phyloP scores from a whole-genome alignment of 129 eudicot genomes.

The Chrysanthemum lavandulifolium region DNA sequence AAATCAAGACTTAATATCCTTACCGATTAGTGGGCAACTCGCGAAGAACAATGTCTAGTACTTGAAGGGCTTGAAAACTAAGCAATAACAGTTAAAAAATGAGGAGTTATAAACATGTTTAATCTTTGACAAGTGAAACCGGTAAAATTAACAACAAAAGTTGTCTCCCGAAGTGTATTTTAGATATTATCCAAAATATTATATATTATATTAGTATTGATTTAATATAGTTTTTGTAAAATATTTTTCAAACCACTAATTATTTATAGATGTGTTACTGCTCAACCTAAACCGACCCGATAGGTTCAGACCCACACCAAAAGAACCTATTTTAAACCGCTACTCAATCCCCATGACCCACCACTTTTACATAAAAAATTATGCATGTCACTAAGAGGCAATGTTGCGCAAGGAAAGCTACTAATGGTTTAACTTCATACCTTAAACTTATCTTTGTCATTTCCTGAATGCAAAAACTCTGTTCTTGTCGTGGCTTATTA shows the following conservation, averaged over 20 bases:
- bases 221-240: no score
- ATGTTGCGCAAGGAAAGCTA: constrained; percentile 1
- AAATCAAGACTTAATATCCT: not conserved
- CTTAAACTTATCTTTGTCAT: constrained; percentile 90
- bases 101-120: not conserved
- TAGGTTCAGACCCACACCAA: no score
- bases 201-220: no score
- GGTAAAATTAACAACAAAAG: not conserved
- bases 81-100: constrained; percentile 1
- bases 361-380: not conserved
- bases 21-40: constrained; percentile 79
- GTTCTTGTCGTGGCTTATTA: constrained; percentile 98
- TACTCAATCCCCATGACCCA: not conserved
- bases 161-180: no score
- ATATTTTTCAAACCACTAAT: no score
- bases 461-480: constrained; percentile 98
- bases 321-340: not conserved
- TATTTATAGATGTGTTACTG: not conserved
- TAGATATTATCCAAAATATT: no score
- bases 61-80: constrained; percentile 98
- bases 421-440: constrained; percentile 35
- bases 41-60: constrained; percentile 89
- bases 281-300: not conserved
- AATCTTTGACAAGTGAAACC: not conserved
- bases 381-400: constrained; percentile 1